Percentiles rank a stretch among this genome's conserved stretches.
These are phyloP conservation scores for Ustilago hordei DNA, from an alignment of 1,284 basidiomycete genomes.

Conservation along the genomic window DNA sequence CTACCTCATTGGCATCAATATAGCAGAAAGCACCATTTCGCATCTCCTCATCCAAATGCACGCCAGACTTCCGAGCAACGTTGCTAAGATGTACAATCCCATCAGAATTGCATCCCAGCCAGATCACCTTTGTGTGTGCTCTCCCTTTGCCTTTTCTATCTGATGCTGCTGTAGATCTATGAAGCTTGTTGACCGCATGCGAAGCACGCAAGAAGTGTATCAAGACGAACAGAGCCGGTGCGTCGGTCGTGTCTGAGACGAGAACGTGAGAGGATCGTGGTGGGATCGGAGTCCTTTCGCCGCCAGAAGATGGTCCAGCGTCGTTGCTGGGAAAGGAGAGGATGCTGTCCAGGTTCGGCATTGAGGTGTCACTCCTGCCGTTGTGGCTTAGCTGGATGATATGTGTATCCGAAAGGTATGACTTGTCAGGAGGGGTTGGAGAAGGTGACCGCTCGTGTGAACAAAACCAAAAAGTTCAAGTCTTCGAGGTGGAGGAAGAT, in stretches of 20 bases:
- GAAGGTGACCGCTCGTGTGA: slow-evolving; percentile 13
- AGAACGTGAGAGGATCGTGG: slow-evolving; percentile 49
- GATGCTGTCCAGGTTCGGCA: slow-evolving; percentile 49
- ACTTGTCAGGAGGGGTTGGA: background rate
- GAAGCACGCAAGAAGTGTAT: slow-evolving; percentile 44
- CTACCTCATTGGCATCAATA: slow-evolving; percentile 31
- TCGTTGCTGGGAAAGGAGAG: slow-evolving; percentile 35
- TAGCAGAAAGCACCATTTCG: slow-evolving; percentile 28
- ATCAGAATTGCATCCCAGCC: slow-evolving; percentile 47
- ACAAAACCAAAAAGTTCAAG: slow-evolving; percentile 10
- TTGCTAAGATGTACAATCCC: slow-evolving; percentile 44
- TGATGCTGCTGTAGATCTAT: background rate
- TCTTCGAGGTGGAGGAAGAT: slow-evolving; percentile 18
- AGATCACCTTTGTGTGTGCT: slow-evolving; percentile 40
- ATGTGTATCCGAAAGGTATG: background rate
- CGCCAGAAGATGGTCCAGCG: slow-evolving; percentile 18
- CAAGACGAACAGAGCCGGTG: slow-evolving; percentile 50
- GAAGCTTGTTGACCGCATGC: slow-evolving; percentile 25
- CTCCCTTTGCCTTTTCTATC: slow-evolving; percentile 20
- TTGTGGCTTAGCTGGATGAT: background rate
- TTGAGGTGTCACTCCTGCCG: background rate
- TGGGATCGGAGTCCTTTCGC: slow-evolving; percentile 37
- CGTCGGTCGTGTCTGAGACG: slow-evolving; percentile 55
- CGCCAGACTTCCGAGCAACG: slow-evolving; percentile 42
- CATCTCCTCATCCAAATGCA: slow-evolving; percentile 42